Evolutionary conservation across 306 rosid species (phyloP).

Genomic region (Cyamopsis tetragonoloba): DNA sequence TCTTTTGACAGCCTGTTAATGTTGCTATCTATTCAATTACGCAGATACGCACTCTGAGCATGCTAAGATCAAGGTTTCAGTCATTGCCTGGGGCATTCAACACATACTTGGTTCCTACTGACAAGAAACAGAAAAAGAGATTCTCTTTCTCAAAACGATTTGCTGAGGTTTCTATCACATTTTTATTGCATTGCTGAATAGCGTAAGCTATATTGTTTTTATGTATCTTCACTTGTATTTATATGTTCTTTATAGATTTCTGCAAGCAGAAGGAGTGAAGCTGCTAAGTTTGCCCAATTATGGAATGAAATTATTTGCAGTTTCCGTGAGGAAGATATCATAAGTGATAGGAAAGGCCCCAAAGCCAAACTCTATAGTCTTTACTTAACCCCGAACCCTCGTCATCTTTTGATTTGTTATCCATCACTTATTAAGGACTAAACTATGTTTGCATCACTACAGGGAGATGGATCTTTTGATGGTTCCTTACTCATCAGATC

Average conservation of each 20-base stretch:
- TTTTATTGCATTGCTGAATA: conserved; percentile 15
- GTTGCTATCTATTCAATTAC: conserved; percentile 21
- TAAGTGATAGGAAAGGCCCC: conserved; percentile 78
- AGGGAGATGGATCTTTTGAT: conserved; percentile 96
- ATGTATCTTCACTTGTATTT: conserved; percentile 24
- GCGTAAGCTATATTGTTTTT: conserved; percentile 9
- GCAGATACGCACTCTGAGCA: conserved; percentile 90
- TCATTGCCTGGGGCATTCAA: conserved; percentile 97
- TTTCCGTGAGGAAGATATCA: conserved; percentile 95
- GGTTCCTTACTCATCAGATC: conserved; percentile 95
- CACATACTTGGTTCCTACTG: conserved; percentile 87
- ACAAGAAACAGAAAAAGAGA: conserved; percentile 62
- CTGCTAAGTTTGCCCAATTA: conserved; percentile 94
- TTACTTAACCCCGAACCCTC: conserved; percentile 15
- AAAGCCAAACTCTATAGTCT: conserved; percentile 20
- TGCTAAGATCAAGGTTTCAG: conserved; percentile 94
- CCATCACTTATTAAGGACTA: conserved; percentile 23
- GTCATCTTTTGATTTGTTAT: conserved; percentile 21
- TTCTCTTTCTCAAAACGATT: conserved; percentile 80
- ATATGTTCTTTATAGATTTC: conserved; percentile 52
- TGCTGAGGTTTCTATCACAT: conserved; percentile 61
- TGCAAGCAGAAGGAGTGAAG: conserved; percentile 88
- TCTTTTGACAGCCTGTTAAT: conserved; percentile 4
- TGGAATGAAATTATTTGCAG: conserved; percentile 98
- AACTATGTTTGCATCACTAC: conserved; percentile 40